phyloP scores from a whole-genome alignment of 2,329 filamentous ascomycete genomes.

The Stagonosporopsis chrysanthemi region DNA sequence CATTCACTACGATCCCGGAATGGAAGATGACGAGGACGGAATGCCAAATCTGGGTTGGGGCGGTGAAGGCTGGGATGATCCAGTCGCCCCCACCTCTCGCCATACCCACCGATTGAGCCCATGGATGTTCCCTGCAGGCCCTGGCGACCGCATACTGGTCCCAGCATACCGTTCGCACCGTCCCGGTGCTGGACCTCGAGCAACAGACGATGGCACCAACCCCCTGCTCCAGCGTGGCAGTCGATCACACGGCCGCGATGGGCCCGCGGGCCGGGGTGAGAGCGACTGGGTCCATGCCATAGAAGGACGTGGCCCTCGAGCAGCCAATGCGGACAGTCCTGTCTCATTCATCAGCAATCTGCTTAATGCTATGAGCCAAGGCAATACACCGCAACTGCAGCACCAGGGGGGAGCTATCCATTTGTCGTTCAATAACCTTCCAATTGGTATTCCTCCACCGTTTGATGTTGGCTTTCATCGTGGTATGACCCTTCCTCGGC shows the following conservation, averaged over 20 bases:
- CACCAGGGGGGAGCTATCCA: slow-evolving; percentile 58
- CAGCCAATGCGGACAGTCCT: slow-evolving; percentile 58
- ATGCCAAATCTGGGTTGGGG: slow-evolving; percentile 56
- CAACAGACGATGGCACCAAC: slow-evolving; percentile 82
- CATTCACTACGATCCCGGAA: slow-evolving; percentile 63
- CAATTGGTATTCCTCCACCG: slow-evolving; percentile 41
- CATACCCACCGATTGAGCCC: slow-evolving; percentile 61
- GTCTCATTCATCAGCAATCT: slow-evolving; percentile 66
- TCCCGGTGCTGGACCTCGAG: slow-evolving; percentile 61
- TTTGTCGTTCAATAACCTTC: slow-evolving; percentile 58
- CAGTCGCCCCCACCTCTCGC: slow-evolving; percentile 55
- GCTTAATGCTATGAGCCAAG: slow-evolving; percentile 62
- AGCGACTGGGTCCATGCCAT: slow-evolving; percentile 63
- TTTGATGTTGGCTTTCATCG: slow-evolving; percentile 44
- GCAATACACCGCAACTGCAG: slow-evolving; percentile 38
- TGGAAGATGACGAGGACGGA: slow-evolving; percentile 57
- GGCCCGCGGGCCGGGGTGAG: slow-evolving; percentile 50
- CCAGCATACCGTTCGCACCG: slow-evolving; percentile 62
- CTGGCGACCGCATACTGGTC: slow-evolving; percentile 53
- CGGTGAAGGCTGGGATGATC: slow-evolving; percentile 60
- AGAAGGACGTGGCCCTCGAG: slow-evolving; percentile 55
- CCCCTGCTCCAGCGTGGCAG: slow-evolving; percentile 77
- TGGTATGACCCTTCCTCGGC: slow-evolving; percentile 42
- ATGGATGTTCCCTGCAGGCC: slow-evolving; percentile 66
- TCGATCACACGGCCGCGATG: slow-evolving; percentile 39